phyloP scores from a whole-genome alignment of 75 land plant species.

The Pinus tabuliformis region DNA sequence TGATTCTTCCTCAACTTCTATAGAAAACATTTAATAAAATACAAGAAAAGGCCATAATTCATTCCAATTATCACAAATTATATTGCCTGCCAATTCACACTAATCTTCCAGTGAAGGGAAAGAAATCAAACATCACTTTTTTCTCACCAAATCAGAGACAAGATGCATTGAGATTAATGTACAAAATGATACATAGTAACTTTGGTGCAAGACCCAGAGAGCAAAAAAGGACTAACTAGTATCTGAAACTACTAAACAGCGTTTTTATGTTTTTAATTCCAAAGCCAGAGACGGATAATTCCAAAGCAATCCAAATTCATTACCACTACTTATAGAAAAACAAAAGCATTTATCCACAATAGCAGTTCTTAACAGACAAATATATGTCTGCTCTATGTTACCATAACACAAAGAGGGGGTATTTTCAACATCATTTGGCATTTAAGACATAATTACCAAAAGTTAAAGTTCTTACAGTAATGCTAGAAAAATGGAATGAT shows the following conservation, averaged over 20 bases:
- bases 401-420: neutral
- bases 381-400: neutral
- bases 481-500: neutral
- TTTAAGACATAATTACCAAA: slow-evolving; percentile 1
- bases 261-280: neutral
- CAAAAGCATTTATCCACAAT: neutral
- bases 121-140: neutral
- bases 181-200: neutral
- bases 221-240: neutral
- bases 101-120: neutral
- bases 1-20: neutral
- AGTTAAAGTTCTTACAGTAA: neutral
- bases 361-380: neutral
- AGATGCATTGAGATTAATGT: neutral
- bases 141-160: neutral
- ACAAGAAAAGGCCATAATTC: neutral
- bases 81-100: neutral
- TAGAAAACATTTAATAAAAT: neutral
- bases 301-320: neutral
- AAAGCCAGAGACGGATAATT: neutral
- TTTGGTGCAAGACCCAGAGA: neutral
- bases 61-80: neutral
- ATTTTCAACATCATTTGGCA: neutral
- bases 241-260: neutral
- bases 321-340: neutral